phyloP scores from a whole-genome alignment of 306 rosid genomes.

The Arachis hypogaea region DNA sequence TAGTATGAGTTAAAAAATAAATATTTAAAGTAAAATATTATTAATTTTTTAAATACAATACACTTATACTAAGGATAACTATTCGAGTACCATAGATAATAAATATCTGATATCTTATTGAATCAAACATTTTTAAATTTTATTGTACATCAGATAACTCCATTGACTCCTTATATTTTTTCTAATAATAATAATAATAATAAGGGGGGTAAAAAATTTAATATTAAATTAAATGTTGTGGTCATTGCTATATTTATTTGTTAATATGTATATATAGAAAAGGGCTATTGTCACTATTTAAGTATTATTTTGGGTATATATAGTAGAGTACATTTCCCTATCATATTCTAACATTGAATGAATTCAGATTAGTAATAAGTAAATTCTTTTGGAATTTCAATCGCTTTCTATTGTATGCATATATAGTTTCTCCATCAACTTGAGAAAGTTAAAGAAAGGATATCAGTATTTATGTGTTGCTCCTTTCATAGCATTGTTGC shows the following conservation, averaged over 20 bases:
- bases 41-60: too few species aligned
- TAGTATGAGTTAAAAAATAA: too few species aligned
- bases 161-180: too few species aligned
- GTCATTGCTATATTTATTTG: slow-evolving; percentile 13
- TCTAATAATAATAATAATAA: neutral
- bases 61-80: too few species aligned
- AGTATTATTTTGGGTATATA: slow-evolving; percentile 31
- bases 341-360: slow-evolving; percentile 8
- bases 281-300: neutral
- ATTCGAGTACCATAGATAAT: too few species aligned
- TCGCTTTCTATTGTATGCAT: slow-evolving; percentile 24
- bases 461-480: slow-evolving; percentile 22
- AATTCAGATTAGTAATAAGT: slow-evolving; percentile 2
- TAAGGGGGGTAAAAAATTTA: too few species aligned
- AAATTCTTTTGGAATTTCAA: slow-evolving; percentile 16
- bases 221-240: neutral
- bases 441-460: neutral
- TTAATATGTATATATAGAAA: neutral
- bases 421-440: slow-evolving; percentile 17
- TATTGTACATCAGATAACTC: too few species aligned
- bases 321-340: slow-evolving; percentile 29
- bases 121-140: too few species aligned
- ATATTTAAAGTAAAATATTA: too few species aligned
- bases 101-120: too few species aligned
- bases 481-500: slow-evolving; percentile 37